Evolutionary conservation across 108 stramenopile genomes (phyloP), one percentile per base, ranked within the genome.

Genomic region (Pelagomonas calceolata): DNA sequence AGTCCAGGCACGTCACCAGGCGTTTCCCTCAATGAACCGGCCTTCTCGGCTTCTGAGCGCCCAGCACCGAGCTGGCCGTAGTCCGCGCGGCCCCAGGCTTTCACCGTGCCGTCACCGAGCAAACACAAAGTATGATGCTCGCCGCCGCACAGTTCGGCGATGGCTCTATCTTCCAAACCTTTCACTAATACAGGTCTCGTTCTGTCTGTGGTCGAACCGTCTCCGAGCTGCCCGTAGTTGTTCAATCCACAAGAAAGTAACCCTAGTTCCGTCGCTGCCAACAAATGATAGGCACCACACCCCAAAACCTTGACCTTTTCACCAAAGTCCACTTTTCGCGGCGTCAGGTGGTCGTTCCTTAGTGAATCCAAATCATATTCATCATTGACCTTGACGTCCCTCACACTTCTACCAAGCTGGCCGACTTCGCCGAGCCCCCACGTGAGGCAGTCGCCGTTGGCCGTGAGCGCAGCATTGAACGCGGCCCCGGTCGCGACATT

Each of bases 181-280:
- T 70, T 67, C 60, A 91, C 78, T 67, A 74, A 71, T 65, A 79
- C 65, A 16, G 85, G 71, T 18, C 63, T 34, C n/a, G 72, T 26
- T 63, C 74, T 74, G 72, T 70, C 81, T 72, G 67, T 80, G 60
- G 35, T 70, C 70, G 92, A 90, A 4, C 91, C 92, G 36, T 83
- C 76, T 5, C 93, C 95, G 35, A 96, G 79, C 81, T 96, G 94
- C 4, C 95, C 97, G 79, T 92, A 94, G 30, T 88, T 73, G 79
- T 93, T 95, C 69, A 91, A 72, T 21, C 97, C 97, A 69, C 82
- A 77, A 15, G 85, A 74, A 74, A 85, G 94, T 16, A 95, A 84
- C 26, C 46, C 72, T 32, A 82, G 82, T 30, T 82, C 79, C 33
- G 88, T 81, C 29, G 91, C 81, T 14, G 90, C 90, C 37, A 98